Conservation (phyloP, 176 grass and related monocot species). For the Miscanthus lutarioriparius region DNA sequence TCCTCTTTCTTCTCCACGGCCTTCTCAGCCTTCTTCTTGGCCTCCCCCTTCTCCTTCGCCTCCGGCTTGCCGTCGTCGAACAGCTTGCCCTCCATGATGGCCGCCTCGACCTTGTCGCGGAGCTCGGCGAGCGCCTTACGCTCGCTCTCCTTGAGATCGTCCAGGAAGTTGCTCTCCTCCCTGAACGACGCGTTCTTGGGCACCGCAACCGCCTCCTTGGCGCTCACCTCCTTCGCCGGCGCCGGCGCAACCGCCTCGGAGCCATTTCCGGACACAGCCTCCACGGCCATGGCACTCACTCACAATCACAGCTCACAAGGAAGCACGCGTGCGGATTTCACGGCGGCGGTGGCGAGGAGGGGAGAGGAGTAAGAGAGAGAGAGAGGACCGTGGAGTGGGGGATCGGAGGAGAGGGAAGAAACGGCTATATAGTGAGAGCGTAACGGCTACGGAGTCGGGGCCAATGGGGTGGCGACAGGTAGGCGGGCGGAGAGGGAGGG, state of each 20-base stretch:
- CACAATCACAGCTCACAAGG: not conserved
- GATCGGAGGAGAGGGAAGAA: not conserved
- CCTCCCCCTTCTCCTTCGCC: constrained; percentile 5
- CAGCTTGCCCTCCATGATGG: constrained; percentile 55
- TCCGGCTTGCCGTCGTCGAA: constrained; percentile 32
- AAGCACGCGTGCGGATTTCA: not conserved
- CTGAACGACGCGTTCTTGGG: constrained; percentile 64
- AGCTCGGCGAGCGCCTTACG: constrained; percentile 76
- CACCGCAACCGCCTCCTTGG: constrained; percentile 34
- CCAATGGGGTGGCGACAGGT: constrained; percentile 43
- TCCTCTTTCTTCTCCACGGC: not conserved
- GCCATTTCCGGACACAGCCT: constrained; percentile 37
- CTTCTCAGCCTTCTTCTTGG: constrained; percentile 27
- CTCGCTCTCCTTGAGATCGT: constrained; percentile 79
- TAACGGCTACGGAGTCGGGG: constrained; percentile 33
- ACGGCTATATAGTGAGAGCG: constrained; percentile 31
- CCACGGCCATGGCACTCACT: constrained; percentile 34
- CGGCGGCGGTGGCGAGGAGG: not conserved
- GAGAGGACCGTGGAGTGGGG: not conserved
- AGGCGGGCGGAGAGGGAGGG: not conserved
- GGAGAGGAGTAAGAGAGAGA: no score
- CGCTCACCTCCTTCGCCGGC: constrained; percentile 26
- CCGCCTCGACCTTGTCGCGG: constrained; percentile 72
- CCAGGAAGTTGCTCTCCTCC: constrained; percentile 93
- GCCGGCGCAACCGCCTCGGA: constrained; percentile 6